These are phyloP conservation scores for Acrocalymma vagum DNA, from an alignment of 2,329 filamentous ascomycete species.

Conservation along the genomic window DNA sequence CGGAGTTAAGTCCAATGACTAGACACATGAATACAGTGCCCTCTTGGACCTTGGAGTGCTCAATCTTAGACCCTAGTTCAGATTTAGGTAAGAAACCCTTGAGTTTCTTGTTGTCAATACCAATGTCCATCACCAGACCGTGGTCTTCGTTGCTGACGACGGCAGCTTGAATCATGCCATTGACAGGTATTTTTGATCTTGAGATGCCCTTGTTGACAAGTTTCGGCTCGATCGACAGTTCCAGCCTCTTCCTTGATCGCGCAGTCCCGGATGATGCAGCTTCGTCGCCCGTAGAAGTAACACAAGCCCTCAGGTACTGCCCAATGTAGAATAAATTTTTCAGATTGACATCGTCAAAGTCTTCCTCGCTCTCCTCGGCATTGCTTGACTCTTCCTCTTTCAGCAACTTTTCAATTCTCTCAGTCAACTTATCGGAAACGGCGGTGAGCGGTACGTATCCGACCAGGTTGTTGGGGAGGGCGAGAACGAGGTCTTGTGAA, in stretches of 20 bases:
- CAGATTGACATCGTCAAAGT: slow-evolving; percentile 72
- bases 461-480: slow-evolving; percentile 90
- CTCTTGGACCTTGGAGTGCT: slow-evolving; percentile 76
- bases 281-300: slow-evolving; percentile 79
- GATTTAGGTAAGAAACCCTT: slow-evolving; percentile 87
- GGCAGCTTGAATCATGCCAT: slow-evolving; percentile 85
- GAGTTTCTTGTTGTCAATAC: slow-evolving; percentile 71
- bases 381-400: slow-evolving; percentile 69
- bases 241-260: slow-evolving; percentile 81
- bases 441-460: slow-evolving; percentile 92
- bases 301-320: slow-evolving; percentile 86
- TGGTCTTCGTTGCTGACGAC: slow-evolving; percentile 95
- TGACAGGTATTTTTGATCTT: slow-evolving; percentile 75
- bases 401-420: slow-evolving; percentile 73
- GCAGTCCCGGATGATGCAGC: slow-evolving; percentile 55
- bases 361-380: slow-evolving; percentile 61
- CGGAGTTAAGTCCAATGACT: slow-evolving; percentile 76
- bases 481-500: slow-evolving; percentile 77
- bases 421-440: slow-evolving; percentile 82
- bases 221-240: slow-evolving; percentile 82
- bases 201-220: slow-evolving; percentile 80
- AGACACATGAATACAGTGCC: slow-evolving; percentile 87
- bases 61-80: slow-evolving; percentile 74
- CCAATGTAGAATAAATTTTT: slow-evolving; percentile 79
- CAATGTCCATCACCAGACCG: slow-evolving; percentile 91